Base-by-base conservation (phyloP, 108 stramenopile species). In the Skeletonema menzelii region DNA sequence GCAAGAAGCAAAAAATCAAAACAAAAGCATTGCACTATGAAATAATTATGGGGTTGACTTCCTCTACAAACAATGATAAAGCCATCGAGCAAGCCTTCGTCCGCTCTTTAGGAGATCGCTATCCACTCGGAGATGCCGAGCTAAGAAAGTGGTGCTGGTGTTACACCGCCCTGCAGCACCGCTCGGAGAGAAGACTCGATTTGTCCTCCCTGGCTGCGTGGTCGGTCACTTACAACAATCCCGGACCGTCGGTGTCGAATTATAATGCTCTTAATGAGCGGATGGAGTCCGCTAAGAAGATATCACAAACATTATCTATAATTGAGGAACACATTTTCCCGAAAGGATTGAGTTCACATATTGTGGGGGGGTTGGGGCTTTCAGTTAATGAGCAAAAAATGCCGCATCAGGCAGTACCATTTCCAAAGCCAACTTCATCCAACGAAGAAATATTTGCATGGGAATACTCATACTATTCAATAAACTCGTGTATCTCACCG, bases 101-200 rank as follows among this genome's bases (percentile, higher is more conserved):
- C 49, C 74, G 57, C 12, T 56, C 59, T 17, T 49, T 80, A 13
- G 79, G 79, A n/a, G 63, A 80, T 63, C 59, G 68, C 34, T 76
- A 69, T 59, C 79, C 79, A 32, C 47, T 80, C 15, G 69, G 74
- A 6, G 79, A 80, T 70, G 69, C 62, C 20, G 79, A 80, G 60
- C 47, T 80, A 0, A 44, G 73, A 24, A 75, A 76, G 35, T 76
- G 59, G 59, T 61, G 59, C 47, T 76, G 69, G 69, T 80, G 79
- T 27, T 59, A 65, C 20, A 46, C 55, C 17, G 8, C 31, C 15
- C n/a, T 75, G 57, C 27, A 14, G 28, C 30, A 27, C 20, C 15
- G 17, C 13, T n/a, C 46, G n/a, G n/a, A n/a, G n/a, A 30, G 19
- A 22, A 34, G 22, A 8, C 15, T 15, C 19, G 27, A 22, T 20